These are phyloP conservation scores for Neltuma alba DNA, from an alignment of 306 rosid genomes.

Conservation along the genomic window DNA sequence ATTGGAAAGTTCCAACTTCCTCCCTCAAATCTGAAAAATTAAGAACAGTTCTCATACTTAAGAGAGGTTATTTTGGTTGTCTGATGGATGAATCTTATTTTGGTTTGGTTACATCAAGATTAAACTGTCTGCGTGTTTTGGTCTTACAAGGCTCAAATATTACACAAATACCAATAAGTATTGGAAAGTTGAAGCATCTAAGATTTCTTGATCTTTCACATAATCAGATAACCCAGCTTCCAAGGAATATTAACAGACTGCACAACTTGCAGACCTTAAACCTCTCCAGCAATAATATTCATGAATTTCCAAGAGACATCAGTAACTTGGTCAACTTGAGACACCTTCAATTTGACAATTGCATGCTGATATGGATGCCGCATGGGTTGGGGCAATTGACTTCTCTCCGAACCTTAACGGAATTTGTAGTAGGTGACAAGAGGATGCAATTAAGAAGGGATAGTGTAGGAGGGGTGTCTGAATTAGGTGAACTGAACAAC, in stretches of 20 bases:
- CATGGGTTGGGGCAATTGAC: not conserved
- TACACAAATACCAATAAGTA: not conserved
- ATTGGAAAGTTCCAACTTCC: not conserved
- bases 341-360: not conserved
- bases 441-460: not conserved
- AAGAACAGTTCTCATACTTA: not conserved
- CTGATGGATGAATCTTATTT: not conserved
- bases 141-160: not conserved
- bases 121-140: not conserved
- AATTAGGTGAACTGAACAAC: not conserved
- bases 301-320: not conserved
- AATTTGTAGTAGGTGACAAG: not conserved
- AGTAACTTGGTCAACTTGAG: not conserved
- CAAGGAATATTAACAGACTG: not conserved
- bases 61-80: not conserved
- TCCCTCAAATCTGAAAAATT: not conserved
- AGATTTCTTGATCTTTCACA: slow-evolving; percentile 7
- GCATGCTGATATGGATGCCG: not conserved
- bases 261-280: not conserved
- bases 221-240: not conserved
- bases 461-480: not conserved
- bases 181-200: not conserved
- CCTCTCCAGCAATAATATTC: not conserved
- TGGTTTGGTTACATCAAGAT: not conserved
- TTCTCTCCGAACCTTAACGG: not conserved